A percentile compares a stretch with the other conserved stretches of the same genome.
Evolutionary conservation across 2,329 filamentous ascomycete genomes (phyloP).

Genomic region (Parafenestella ontariensis): DNA sequence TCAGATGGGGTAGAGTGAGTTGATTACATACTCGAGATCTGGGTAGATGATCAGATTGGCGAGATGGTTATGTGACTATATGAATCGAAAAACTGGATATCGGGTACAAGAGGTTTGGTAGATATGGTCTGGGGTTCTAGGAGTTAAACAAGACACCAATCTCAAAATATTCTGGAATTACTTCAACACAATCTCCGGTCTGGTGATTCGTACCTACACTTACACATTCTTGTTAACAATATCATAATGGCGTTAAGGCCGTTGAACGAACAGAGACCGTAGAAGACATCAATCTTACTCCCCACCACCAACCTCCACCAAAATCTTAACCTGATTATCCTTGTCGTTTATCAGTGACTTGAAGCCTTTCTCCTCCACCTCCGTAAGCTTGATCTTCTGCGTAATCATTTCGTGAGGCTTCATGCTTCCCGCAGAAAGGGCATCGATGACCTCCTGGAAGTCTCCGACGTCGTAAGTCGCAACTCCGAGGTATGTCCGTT

Average conservation of each 20-base stretch:
- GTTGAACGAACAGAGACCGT: background rate
- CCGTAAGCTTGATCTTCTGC: constrained; percentile 54
- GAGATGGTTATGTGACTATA: no score
- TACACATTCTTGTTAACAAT: background rate
- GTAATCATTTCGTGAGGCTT: constrained; percentile 58
- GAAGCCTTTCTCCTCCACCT: constrained; percentile 58
- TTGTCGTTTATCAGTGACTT: constrained; percentile 57
- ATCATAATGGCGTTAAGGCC: background rate
- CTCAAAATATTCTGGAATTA: no score
- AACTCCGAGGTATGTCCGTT: constrained; percentile 60
- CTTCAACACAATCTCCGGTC: no score
- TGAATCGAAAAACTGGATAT: background rate
- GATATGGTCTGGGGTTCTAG: background rate
- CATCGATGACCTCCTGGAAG: constrained; percentile 56
- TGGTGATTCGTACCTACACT: no score
- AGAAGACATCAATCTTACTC: background rate
- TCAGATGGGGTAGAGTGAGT: background rate
- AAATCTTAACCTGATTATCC: constrained; percentile 58
- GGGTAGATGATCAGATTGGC: no score
- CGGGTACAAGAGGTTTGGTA: background rate
- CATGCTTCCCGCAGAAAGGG: constrained; percentile 54
- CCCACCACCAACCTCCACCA: constrained; percentile 51
- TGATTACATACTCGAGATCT: no score
- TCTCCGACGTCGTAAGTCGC: constrained; percentile 61
- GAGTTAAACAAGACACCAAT: no score